phyloP scores from a whole-genome alignment of 2,329 filamentous ascomycete species.

The Magnaporthiopsis incrustans region DNA sequence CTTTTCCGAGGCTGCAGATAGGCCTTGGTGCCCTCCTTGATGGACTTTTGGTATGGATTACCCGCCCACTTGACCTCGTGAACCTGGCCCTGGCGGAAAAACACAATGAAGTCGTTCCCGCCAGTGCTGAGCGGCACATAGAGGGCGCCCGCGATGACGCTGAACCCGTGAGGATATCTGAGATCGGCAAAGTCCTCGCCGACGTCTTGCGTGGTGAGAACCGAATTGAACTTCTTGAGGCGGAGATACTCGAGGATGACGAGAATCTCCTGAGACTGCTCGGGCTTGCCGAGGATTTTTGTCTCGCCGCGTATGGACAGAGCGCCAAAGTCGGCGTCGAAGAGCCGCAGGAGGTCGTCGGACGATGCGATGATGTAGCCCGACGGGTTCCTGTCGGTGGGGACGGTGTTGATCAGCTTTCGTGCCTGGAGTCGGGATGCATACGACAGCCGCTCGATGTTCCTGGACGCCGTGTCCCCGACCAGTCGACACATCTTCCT shows the following conservation, averaged over 20 bases:
- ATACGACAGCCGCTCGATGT: conserved; percentile 82
- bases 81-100: conserved; percentile 72
- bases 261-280: conserved; percentile 73
- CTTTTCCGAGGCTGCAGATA: conserved; percentile 73
- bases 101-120: conserved; percentile 80
- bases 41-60: conserved; percentile 73
- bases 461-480: conserved; percentile 77
- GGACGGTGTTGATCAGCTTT: conserved; percentile 80
- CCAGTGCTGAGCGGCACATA: conserved; percentile 72
- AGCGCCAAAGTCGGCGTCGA: conserved; percentile 80
- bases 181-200: conserved; percentile 72
- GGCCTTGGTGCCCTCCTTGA: conserved; percentile 63
- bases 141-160: conserved; percentile 67
- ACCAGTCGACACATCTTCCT: conserved; percentile 86
- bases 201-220: conserved; percentile 72
- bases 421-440: conserved; percentile 76
- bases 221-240: conserved; percentile 64
- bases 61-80: conserved; percentile 79
- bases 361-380: conserved; percentile 88
- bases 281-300: conserved; percentile 68
- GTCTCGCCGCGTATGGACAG: conserved; percentile 83
- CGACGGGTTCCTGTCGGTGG: conserved; percentile 72
- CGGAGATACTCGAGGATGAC: conserved; percentile 80
- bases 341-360: conserved; percentile 74
- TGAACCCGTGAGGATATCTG: conserved; percentile 70